A percentile compares a stretch with the other conserved stretches of the same genome.
phyloP scores from a whole-genome alignment of 352 stramenopile species.

The Pythium dissimile region DNA sequence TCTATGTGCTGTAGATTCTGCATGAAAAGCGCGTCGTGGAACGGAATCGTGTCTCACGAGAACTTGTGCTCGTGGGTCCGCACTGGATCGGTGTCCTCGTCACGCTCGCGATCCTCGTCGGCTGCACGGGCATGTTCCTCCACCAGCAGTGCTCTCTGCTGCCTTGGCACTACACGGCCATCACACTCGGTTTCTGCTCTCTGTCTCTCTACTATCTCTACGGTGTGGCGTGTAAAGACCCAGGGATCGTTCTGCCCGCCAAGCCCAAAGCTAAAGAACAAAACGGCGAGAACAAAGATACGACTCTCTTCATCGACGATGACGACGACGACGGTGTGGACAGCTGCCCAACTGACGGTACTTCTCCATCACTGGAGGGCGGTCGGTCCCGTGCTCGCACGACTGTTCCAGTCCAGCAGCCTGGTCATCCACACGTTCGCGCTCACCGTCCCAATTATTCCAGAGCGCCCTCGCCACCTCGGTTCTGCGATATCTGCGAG shows the following conservation, averaged over 20 bases:
- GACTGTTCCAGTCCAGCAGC: too few species aligned
- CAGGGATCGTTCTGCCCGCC: slow-evolving; percentile 50
- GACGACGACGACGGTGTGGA: slow-evolving; percentile 2
- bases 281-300: slow-evolving; percentile 9
- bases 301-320: slow-evolving; percentile 2
- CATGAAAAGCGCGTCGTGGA: slow-evolving; percentile 31
- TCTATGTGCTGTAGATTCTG: slow-evolving; percentile 42
- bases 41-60: slow-evolving; percentile 25
- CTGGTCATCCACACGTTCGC: too few species aligned
- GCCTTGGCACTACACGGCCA: slow-evolving; percentile 50
- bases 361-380: background rate
- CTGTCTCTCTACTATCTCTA: slow-evolving; percentile 71
- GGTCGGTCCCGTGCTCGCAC: background rate
- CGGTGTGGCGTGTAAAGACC: slow-evolving; percentile 67
- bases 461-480: slow-evolving; percentile 27
- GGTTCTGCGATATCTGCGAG: slow-evolving; percentile 68
- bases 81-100: slow-evolving; percentile 81
- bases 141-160: slow-evolving; percentile 45
- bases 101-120: slow-evolving; percentile 59
- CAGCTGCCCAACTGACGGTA: background rate
- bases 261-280: background rate
- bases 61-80: slow-evolving; percentile 57
- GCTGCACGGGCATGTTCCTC: slow-evolving; percentile 58
- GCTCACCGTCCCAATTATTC: too few species aligned
- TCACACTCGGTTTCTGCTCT: slow-evolving; percentile 52